These are phyloP conservation scores for Leccinellum rugosiceps DNA, from an alignment of 768 basidiomycete species.

Conservation along the genomic window DNA sequence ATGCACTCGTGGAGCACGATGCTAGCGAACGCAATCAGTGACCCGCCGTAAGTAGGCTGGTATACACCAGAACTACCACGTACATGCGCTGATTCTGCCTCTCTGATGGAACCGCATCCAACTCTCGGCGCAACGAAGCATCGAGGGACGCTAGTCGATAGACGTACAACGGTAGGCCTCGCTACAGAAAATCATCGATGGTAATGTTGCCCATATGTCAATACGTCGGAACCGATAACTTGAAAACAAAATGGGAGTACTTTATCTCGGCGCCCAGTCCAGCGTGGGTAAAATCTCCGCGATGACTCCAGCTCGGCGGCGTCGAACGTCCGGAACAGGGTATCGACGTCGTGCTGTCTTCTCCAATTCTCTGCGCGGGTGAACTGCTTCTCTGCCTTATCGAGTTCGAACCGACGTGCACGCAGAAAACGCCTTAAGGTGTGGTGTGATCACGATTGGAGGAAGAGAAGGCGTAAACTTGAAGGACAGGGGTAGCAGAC, in stretches of 20 bases:
- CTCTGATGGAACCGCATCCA: conserved; percentile 50
- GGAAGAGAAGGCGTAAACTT: background rate
- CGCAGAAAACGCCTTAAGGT: conserved; percentile 72
- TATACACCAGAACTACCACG: conserved; percentile 21
- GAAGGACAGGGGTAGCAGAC: conserved; percentile 20
- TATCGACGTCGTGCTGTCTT: conserved; percentile 53
- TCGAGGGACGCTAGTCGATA: conserved; percentile 66
- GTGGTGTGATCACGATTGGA: background rate
- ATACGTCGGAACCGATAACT: background rate
- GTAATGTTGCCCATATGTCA: background rate
- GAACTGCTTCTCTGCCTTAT: conserved; percentile 69
- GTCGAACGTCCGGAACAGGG: conserved; percentile 60
- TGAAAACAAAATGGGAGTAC: conserved; percentile 32
- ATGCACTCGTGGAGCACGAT: conserved; percentile 66
- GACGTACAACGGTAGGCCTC: conserved; percentile 73
- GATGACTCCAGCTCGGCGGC: conserved; percentile 56
- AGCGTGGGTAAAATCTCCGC: conserved; percentile 70
- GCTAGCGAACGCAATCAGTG: conserved; percentile 32
- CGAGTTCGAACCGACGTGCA: conserved; percentile 66
- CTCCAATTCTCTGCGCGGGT: conserved; percentile 67
- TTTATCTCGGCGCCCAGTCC: conserved; percentile 79
- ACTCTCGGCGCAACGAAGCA: conserved; percentile 50
- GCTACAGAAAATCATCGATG: conserved; percentile 32
- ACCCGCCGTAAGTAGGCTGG: no score
- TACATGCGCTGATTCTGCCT: conserved; percentile 71